Percentiles rank a stretch among this genome's conserved stretches.
These are phyloP conservation scores for Fulvia fulva DNA, from an alignment of 2,329 filamentous ascomycete species.

Conservation along the genomic window DNA sequence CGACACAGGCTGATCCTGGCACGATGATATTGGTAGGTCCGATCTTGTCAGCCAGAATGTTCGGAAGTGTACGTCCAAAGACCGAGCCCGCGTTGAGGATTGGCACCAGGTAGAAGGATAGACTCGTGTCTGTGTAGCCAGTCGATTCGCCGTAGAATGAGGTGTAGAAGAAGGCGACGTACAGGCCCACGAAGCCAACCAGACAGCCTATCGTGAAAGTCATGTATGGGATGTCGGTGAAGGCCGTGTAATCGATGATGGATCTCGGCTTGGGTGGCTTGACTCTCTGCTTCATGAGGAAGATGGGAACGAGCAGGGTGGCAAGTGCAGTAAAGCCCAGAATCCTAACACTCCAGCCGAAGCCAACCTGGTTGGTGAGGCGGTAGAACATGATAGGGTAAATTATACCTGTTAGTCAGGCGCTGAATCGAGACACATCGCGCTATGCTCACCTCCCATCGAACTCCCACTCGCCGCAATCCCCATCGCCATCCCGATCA, in stretches of 20 bases:
- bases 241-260: slow-evolving; percentile 39
- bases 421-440: too few relatives aligned
- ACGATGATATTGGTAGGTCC: slow-evolving; percentile 38
- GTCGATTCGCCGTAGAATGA: slow-evolving; percentile 31
- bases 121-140: slow-evolving; percentile 29
- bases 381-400: slow-evolving; percentile 37
- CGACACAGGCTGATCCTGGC: slow-evolving; percentile 25
- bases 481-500: slow-evolving; percentile 44
- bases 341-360: slow-evolving; percentile 31
- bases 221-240: slow-evolving; percentile 39
- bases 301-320: slow-evolving; percentile 30
- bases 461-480: slow-evolving; percentile 44
- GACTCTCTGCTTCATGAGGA: slow-evolving; percentile 35
- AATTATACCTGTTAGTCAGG: slow-evolving; percentile 33
- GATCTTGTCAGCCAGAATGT: slow-evolving; percentile 37
- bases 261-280: slow-evolving; percentile 35
- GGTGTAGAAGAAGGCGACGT: slow-evolving; percentile 35
- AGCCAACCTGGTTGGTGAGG: slow-evolving; percentile 29
- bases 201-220: slow-evolving; percentile 34
- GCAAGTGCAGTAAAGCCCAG: slow-evolving; percentile 34
- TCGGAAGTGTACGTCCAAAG: slow-evolving; percentile 40
- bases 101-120: slow-evolving; percentile 42
- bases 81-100: slow-evolving; percentile 42
- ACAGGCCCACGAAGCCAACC: slow-evolving; percentile 41
- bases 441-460: slow-evolving; percentile 28